These are phyloP conservation scores for Colletotrichum brevisporum DNA, from an alignment of 2,329 filamentous ascomycete species.

Conservation along the genomic window DNA sequence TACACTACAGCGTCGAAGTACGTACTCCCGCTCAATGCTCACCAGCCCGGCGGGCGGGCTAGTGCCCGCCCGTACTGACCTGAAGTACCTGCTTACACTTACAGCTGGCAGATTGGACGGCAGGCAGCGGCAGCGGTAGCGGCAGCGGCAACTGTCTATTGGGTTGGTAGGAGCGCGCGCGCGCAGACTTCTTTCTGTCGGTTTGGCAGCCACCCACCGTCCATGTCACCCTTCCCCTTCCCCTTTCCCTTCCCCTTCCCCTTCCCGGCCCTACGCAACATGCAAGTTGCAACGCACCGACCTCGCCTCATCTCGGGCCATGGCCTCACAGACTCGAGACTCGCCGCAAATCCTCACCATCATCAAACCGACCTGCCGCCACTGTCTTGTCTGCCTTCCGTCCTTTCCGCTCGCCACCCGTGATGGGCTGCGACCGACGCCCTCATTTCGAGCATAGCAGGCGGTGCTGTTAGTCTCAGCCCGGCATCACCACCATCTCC, in stretches of 20 bases:
- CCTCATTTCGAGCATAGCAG: conserved; percentile 38
- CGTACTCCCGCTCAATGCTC: not conserved
- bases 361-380: conserved; percentile 31
- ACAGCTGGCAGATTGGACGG: conserved; percentile 17
- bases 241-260: no score
- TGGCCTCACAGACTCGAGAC: conserved; percentile 25
- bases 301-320: conserved; percentile 33
- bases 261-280: no score
- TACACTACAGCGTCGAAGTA: not conserved
- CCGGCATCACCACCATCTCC: conserved; percentile 31
- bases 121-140: conserved; percentile 5
- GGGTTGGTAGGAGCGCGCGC: not conserved
- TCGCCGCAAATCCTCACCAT: conserved; percentile 25
- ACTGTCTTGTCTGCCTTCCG: conserved; percentile 35
- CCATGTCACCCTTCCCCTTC: no score
- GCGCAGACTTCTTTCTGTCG: not conserved
- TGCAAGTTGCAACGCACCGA: conserved; percentile 22
- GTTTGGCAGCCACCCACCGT: no score
- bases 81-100: not conserved
- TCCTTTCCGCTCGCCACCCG: conserved; percentile 29
- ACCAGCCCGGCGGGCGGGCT: not conserved
- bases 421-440: conserved; percentile 19
- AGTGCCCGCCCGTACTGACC: not conserved
- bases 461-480: conserved; percentile 34
- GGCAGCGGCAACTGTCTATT: not conserved